These are phyloP conservation scores for Rhodotorula sphaerocarpa DNA, from an alignment of 768 basidiomycete genomes.

Conservation along the genomic window DNA sequence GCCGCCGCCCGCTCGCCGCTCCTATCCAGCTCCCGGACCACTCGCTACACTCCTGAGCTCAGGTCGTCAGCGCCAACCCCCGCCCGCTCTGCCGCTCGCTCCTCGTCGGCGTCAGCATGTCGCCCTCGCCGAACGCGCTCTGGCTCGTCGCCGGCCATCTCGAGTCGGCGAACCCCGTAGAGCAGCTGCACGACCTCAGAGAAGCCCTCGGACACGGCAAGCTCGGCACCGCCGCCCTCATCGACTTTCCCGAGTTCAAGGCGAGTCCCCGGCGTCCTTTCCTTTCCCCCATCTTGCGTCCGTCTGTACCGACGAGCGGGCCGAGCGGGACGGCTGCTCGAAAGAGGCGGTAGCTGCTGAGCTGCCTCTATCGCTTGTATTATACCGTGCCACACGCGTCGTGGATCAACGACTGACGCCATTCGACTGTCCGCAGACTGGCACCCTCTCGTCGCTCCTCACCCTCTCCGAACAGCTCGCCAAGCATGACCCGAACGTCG, in stretches of 20 bases:
- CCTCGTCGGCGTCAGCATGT: background rate
- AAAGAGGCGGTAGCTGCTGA: no score
- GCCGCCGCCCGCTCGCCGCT: no score
- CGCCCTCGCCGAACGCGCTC: conserved; percentile 8
- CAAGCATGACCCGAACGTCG: conserved; percentile 83
- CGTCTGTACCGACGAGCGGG: no score
- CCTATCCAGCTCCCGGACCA: no score
- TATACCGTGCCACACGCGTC: no score
- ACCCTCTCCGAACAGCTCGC: conserved; percentile 83
- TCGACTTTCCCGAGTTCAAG: conserved; percentile 34
- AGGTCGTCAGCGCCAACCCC: background rate
- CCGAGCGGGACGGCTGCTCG: no score
- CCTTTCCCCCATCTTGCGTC: background rate
- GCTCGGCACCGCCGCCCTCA: conserved; percentile 11
- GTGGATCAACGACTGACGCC: no score
- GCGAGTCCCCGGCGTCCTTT: background rate
- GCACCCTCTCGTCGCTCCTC: conserved; percentile 82
- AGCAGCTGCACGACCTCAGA: conserved; percentile 33
- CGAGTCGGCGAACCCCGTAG: conserved; percentile 22
- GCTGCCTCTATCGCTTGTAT: no score
- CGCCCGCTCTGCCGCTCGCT: background rate
- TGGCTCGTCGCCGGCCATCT: conserved; percentile 31
- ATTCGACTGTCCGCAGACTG: conserved; percentile 65
- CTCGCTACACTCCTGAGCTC: no score
- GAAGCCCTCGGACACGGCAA: conserved; percentile 25